Percentiles rank a stretch among this genome's conserved stretches.
Conservation (phyloP, 495 filamentous ascomycete genomes). For the Oleoguttula mirabilis region DNA sequence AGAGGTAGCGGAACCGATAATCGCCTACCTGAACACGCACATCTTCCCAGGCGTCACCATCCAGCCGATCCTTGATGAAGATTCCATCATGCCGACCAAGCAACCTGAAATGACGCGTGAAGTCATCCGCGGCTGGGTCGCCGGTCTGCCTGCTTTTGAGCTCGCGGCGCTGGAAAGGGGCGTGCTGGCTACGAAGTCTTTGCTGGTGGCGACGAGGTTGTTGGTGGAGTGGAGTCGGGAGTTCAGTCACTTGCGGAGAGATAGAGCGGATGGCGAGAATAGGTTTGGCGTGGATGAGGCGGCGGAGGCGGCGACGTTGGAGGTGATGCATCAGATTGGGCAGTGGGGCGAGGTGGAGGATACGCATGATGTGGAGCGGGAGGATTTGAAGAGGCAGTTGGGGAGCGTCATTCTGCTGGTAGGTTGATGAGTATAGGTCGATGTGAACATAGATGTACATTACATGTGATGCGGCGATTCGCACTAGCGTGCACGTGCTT, state of each 20-base stretch:
- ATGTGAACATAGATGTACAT: background rate
- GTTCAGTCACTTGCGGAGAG: constrained; percentile 33
- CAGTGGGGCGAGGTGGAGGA: constrained; percentile 97
- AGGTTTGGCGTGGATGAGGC: constrained; percentile 59
- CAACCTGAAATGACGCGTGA: constrained; percentile 63
- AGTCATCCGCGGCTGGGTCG: constrained; percentile 69
- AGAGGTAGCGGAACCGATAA: constrained; percentile 50
- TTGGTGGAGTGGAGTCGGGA: constrained; percentile 82
- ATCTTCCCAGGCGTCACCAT: constrained; percentile 85
- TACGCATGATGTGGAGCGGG: constrained; percentile 92
- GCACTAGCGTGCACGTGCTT: too few relatives aligned
- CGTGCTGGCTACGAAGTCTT: constrained; percentile 71
- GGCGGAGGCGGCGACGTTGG: constrained; percentile 61
- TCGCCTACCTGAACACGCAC: constrained; percentile 51
- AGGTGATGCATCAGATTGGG: constrained; percentile 81
- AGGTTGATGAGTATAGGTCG: constrained; percentile 8
- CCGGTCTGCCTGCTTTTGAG: constrained; percentile 57
- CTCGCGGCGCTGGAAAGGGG: constrained; percentile 76
- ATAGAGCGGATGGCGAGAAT: constrained; percentile 27
- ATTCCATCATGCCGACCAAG: constrained; percentile 55
- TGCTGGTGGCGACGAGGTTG: constrained; percentile 64
- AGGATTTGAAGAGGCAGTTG: constrained; percentile 78
- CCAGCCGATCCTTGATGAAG: constrained; percentile 56
- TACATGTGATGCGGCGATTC: too few relatives aligned
- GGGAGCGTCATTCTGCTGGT: constrained; percentile 76